phyloP scores from a whole-genome alignment of 805 yeast species.

The Debaryomyces prosopidis region DNA sequence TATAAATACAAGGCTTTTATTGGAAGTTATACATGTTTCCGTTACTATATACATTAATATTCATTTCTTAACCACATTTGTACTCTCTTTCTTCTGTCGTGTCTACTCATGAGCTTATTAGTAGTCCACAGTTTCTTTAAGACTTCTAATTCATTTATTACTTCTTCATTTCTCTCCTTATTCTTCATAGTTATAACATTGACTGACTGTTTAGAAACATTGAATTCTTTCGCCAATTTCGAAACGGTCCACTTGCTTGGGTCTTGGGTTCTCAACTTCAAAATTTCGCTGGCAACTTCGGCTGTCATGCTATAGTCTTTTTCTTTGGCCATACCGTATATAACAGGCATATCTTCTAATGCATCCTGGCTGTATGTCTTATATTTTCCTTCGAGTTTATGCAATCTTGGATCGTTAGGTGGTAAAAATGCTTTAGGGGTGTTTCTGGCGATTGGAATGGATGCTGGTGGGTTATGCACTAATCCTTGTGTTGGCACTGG shows the following conservation, averaged over 20 bases:
- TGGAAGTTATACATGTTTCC: background rate
- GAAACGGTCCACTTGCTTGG: slow-evolving; percentile 66
- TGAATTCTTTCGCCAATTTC: slow-evolving; percentile 59
- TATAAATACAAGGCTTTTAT: slow-evolving; percentile 1
- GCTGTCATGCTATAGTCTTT: slow-evolving; percentile 58
- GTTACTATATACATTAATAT: slow-evolving; percentile 19
- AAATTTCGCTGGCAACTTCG: slow-evolving; percentile 57
- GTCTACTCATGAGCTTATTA: slow-evolving; percentile 48
- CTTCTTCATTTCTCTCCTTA: slow-evolving; percentile 40
- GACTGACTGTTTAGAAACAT: slow-evolving; percentile 43
- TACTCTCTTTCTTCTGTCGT: slow-evolving; percentile 59
- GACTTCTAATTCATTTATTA: slow-evolving; percentile 45
- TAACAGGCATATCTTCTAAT: slow-evolving; percentile 40
- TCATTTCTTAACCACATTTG: slow-evolving; percentile 65
- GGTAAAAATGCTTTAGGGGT: slow-evolving; percentile 77
- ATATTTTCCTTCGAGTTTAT: slow-evolving; percentile 23
- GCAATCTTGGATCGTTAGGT: slow-evolving; percentile 55
- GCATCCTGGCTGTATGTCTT: slow-evolving; percentile 33
- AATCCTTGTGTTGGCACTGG: slow-evolving; percentile 58
- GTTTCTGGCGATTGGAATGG: slow-evolving; percentile 42
- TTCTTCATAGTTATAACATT: slow-evolving; percentile 47
- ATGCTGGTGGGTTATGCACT: slow-evolving; percentile 61
- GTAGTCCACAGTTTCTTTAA: slow-evolving; percentile 53
- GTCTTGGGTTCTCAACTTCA: slow-evolving; percentile 51
- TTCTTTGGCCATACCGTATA: slow-evolving; percentile 35